Evolutionary conservation across 352 stramenopile genomes (phyloP), one percentile per base, ranked within the genome.

Genomic region (Globisporangium irregulare): DNA sequence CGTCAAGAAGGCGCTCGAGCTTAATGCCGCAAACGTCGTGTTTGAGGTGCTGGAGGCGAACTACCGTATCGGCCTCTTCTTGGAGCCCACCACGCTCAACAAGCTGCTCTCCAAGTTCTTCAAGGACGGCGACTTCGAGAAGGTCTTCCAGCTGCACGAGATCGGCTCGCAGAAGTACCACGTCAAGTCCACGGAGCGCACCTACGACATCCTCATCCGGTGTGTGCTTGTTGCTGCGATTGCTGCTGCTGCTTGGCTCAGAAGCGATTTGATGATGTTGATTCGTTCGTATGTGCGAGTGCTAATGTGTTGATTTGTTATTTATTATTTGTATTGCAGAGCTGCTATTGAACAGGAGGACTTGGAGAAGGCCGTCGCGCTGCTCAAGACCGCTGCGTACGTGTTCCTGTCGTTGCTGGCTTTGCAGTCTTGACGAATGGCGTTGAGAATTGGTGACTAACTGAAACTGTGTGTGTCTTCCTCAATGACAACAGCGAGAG

Each of bases 71-170:
- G 84, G 84, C 0, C 75, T 94, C 43, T 94, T 92, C 77, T 73
- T 94, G 34, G 86, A 94, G 69, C 82, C 86, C 4, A 77, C 84
- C 14, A 91, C 84, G 66, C 84, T 94, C 46, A 92, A 92, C 80
- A 94, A 94, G 72, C 67, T 94, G 64, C 74, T 92, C 41, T 89
- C 73, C 73, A 94, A 92, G 73, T 92, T 94, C 65, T 81, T 92
- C 56, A 89, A 89, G 69, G 76, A 94, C 71, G 78, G 80, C 46
- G 82, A 90, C 51, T 85, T 90, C 56, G 85, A 92, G 46, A 92
- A 91, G 69, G 85, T 93, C 38, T 92, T 90, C 61, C 70, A 80
- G 73, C 74, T 93, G 64, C 82, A 93, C 67, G 80, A 89, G 59
- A 92, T 93, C 58, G 85, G 83, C 65, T 83, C 77, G 71, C 70